Evolutionary conservation across 2,329 filamentous ascomycete genomes (phyloP).

Genomic region (Aureobasidium sp.): DNA sequence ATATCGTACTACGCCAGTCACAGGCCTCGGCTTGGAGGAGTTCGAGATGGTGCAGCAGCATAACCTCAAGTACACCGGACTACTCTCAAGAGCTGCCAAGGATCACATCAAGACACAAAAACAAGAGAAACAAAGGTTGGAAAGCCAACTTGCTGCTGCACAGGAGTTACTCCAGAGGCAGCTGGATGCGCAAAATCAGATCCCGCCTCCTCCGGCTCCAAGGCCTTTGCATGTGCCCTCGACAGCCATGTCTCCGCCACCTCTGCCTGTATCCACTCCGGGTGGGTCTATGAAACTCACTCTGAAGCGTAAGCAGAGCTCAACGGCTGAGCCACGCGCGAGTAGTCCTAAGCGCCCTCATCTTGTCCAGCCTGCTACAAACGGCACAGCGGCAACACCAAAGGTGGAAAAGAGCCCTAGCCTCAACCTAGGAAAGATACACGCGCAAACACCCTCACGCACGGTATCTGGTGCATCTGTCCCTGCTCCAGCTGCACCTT

Average conservation of each 20-base stretch:
- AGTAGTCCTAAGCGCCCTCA: slow-evolving; percentile 23
- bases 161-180: slow-evolving; percentile 4
- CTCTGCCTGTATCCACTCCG: slow-evolving; percentile 12
- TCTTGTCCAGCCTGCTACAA: slow-evolving; percentile 12
- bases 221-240: slow-evolving; percentile 3
- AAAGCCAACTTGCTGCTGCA: not conserved
- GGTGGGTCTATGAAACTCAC: slow-evolving; percentile 18
- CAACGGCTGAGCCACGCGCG: slow-evolving; percentile 16
- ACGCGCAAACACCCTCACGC: slow-evolving; percentile 3
- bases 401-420: slow-evolving; percentile 13
- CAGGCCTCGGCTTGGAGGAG: slow-evolving; percentile 22
- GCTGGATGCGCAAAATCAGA: not conserved
- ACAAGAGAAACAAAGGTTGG: slow-evolving; percentile 5
- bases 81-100: slow-evolving; percentile 17
- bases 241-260: slow-evolving; percentile 14
- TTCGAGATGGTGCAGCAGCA: slow-evolving; percentile 21
- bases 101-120: slow-evolving; percentile 15
- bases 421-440: not conserved
- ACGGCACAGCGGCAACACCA: not conserved
- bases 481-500: not conserved
- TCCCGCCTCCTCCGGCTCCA: not conserved
- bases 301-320: slow-evolving; percentile 23
- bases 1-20: slow-evolving; percentile 22
- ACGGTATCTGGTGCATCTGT: not conserved
- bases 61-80: slow-evolving; percentile 25